Percentiles rank a stretch among this genome's conserved stretches.
phyloP scores from a whole-genome alignment of 495 filamentous ascomycete species.

The Penicillium maclennaniae region DNA sequence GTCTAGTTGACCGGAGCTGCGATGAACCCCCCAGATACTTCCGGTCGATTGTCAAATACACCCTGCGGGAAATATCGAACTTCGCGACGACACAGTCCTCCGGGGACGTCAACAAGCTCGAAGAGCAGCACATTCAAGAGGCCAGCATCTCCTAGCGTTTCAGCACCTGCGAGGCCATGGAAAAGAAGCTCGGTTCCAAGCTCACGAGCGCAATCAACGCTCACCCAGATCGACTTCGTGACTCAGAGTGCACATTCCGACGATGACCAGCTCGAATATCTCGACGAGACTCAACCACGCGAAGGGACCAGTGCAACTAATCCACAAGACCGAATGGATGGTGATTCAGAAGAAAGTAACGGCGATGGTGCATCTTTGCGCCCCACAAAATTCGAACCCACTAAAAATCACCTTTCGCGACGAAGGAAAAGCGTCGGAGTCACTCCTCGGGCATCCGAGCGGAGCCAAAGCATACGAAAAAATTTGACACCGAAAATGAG shows the following conservation, averaged over 20 bases:
- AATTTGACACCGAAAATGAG: slow-evolving; percentile 20
- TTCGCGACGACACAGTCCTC: slow-evolving; percentile 21
- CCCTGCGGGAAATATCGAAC: slow-evolving; percentile 23
- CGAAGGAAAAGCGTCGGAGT: slow-evolving; percentile 10
- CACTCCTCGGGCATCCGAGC: slow-evolving; percentile 1
- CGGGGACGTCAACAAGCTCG: slow-evolving; percentile 15
- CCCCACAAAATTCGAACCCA: slow-evolving; percentile 19
- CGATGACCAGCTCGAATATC: slow-evolving; percentile 34
- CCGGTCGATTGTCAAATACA: slow-evolving; percentile 16
- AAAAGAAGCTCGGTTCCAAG: slow-evolving; percentile 22
- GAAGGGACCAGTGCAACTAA: background rate
- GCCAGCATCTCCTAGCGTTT: slow-evolving; percentile 21
- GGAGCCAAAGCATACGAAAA: slow-evolving; percentile 4
- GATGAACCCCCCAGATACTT: slow-evolving; percentile 31
- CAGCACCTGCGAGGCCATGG: slow-evolving; percentile 16
- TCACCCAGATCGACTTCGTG: slow-evolving; percentile 46
- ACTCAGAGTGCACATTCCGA: slow-evolving; percentile 20
- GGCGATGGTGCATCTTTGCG: slow-evolving; percentile 21
- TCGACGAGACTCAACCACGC: slow-evolving; percentile 10
- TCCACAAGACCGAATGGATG: slow-evolving; percentile 26
- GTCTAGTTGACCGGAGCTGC: slow-evolving; percentile 21
- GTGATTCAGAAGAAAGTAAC: slow-evolving; percentile 26
- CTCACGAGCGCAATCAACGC: slow-evolving; percentile 31
- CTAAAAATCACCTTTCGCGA: slow-evolving; percentile 17
- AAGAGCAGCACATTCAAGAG: slow-evolving; percentile 19